Evolutionary conservation across 495 filamentous ascomycete genomes (phyloP).

Genomic region (Aspergillus heteromorphus): DNA sequence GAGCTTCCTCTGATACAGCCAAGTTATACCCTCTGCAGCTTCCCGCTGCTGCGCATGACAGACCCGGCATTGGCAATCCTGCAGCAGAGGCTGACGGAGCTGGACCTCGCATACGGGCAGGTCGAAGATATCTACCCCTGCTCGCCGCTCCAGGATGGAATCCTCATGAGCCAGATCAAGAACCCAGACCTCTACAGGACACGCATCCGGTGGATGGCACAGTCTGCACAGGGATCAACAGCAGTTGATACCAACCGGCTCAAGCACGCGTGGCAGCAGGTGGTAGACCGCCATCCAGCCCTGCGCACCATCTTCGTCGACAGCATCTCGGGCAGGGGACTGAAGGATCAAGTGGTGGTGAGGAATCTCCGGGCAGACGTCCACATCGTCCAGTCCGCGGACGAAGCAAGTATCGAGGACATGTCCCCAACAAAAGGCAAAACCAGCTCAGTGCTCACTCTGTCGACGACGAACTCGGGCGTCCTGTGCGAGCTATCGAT

Average conservation of each 20-base stretch:
- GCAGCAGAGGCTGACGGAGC: constrained; percentile 30
- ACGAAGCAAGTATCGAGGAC: too few species aligned
- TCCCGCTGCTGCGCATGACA: constrained; percentile 29
- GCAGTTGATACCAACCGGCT: not conserved
- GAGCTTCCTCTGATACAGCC: constrained; percentile 24
- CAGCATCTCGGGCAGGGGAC: not conserved
- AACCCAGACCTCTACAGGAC: constrained; percentile 25
- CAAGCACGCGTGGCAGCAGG: not conserved
- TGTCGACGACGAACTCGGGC: too few species aligned
- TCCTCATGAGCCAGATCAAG: constrained; percentile 44
- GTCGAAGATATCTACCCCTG: constrained; percentile 40
- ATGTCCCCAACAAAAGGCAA: too few species aligned
- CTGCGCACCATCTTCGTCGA: not conserved
- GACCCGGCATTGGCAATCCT: constrained; percentile 27
- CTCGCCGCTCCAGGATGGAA: constrained; percentile 37
- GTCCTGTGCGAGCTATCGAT: too few species aligned
- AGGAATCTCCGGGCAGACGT: not conserved
- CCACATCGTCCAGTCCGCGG: too few species aligned
- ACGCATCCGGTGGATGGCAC: not conserved
- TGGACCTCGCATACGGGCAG: constrained; percentile 17
- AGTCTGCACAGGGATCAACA: constrained; percentile 8
- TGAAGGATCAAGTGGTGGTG: constrained; percentile 1
- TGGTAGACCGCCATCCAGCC: not conserved
- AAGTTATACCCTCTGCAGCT: constrained; percentile 25
- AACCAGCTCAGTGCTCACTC: not conserved